Base-by-base conservation (phyloP, 306 rosid genomes). In the Begonia peltatifolia region DNA sequence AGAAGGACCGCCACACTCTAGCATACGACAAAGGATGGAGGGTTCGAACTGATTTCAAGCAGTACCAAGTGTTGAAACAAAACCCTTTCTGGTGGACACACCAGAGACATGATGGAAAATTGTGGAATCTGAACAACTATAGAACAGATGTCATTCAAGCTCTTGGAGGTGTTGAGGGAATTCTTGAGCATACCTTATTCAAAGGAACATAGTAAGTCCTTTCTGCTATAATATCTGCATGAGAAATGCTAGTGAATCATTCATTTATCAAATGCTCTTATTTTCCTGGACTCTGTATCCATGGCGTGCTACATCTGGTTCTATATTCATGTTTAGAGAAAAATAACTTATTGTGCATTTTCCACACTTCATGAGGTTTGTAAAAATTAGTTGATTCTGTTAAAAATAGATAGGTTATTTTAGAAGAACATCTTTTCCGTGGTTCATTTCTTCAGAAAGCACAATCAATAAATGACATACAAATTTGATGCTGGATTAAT, bases 21-120 rank as follows among this genome's bases (percentile, higher is more conserved):
- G 99, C 99, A 43, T 90, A 90, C 79, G 99, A 92, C 76, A 92
- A 92, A 66, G 99, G 99, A 57, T 92, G 99, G 99, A 86, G 99
- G 66, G 99, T 92, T 58, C 96, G 99, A 6, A 83, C 99, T 13
- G 99, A 92, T 67, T 92, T 92, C 72, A 92, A 92, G 68, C 99
- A 92, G 68, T 92, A 92, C 73, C 99, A 92, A 68, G 99, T 90
- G 67, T 64, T 90, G 71, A 90, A 90, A 41, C 99, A 90, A 72
- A 90, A 90, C 47, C 99, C 99, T 57, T 90, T 90, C 60, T 90
- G 99, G 99, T 90, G 99, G 99, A 90, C 99, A 8, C 99, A 90
- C 70, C 99, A 90, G 71, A 79, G 99, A 71, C 99, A 90, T 43
- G 99, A 90, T 63, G 99, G 99, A 47, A 90, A 90, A 42, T 62